Conservation (phyloP, 2,329 filamentous ascomycete species). For the Ceratocystis albifundus region DNA sequence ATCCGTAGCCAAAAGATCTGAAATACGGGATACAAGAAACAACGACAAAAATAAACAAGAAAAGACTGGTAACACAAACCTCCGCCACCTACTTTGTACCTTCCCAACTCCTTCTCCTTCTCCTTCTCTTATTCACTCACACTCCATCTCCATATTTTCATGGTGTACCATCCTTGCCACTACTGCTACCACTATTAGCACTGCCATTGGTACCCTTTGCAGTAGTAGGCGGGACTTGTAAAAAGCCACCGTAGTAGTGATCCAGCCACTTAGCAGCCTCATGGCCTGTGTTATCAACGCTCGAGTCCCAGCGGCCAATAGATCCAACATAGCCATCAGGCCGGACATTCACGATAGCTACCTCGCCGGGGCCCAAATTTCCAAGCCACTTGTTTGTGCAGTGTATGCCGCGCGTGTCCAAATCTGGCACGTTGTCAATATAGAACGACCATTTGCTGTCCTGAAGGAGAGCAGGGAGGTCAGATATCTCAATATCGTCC, state of each 20-base stretch:
- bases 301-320: conserved; percentile 44
- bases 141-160: not conserved
- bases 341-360: conserved; percentile 55
- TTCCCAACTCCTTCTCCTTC: not conserved
- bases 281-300: conserved; percentile 39
- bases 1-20: not conserved
- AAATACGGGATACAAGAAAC: conserved; percentile 3
- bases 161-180: not conserved
- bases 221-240: conserved; percentile 36
- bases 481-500: conserved; percentile 50
- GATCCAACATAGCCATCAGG: conserved; percentile 65
- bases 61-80: conserved; percentile 7
- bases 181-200: not conserved
- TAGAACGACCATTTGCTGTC: conserved; percentile 62
- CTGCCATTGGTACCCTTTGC: not conserved
- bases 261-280: conserved; percentile 46
- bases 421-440: conserved; percentile 51
- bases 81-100: not conserved
- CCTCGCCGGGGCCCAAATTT: conserved; percentile 42
- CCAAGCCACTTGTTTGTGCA: conserved; percentile 62
- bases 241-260: conserved; percentile 43
- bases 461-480: conserved; percentile 51
- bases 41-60: conserved; percentile 1
- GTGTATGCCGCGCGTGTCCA: conserved; percentile 39
- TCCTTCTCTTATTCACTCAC: not conserved